Evolutionary conservation across 305 asterid genomes (phyloP).

Genomic region (Monarda citriodora): DNA sequence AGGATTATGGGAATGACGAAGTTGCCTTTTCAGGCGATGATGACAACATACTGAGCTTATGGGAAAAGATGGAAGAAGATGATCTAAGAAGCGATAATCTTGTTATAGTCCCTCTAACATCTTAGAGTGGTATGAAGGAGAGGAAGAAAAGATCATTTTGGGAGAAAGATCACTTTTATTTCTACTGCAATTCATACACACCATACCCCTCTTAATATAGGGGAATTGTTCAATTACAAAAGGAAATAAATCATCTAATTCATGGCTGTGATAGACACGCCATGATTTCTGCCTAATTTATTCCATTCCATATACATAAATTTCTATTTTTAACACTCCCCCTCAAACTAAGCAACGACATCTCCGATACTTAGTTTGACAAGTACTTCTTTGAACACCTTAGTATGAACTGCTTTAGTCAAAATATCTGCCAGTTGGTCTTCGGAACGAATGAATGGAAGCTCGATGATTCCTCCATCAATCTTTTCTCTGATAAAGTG

Average conservation of each 20-base stretch:
- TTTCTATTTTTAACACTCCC: no score
- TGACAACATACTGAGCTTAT: background rate
- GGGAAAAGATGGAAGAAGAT: constrained; percentile 4
- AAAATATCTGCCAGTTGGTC: no score
- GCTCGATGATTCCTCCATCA: no score
- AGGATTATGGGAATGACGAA: constrained; percentile 2
- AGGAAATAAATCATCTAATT: background rate
- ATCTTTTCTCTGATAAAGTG: no score
- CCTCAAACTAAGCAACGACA: no score
- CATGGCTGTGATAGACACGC: background rate
- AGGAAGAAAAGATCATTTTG: no score
- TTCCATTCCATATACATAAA: no score
- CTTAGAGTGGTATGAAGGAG: no score
- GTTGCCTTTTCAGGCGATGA: background rate
- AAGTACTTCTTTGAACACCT: no score
- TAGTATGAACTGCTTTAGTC: no score
- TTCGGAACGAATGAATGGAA: no score
- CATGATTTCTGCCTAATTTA: background rate
- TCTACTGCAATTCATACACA: background rate
- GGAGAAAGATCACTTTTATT: background rate
- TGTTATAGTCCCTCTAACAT: background rate
- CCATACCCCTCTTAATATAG: background rate
- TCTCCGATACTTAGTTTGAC: no score
- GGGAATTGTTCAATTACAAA: background rate
- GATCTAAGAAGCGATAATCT: background rate